These are phyloP conservation scores for Aegle marmelos DNA, from an alignment of 345 rosid species.

Conservation along the genomic window DNA sequence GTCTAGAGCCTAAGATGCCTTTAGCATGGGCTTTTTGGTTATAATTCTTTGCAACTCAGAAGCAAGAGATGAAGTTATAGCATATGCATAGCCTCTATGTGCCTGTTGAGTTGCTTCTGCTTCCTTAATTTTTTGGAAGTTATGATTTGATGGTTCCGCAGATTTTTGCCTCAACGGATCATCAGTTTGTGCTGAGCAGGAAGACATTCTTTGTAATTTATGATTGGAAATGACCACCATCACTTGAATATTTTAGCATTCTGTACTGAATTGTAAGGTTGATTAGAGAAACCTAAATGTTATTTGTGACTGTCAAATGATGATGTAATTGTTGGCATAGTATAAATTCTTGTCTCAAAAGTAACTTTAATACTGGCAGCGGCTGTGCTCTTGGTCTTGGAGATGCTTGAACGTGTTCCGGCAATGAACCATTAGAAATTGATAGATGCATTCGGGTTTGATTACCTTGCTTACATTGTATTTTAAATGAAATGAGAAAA, in stretches of 20 bases:
- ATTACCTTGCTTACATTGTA: background rate
- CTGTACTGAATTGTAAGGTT: background rate
- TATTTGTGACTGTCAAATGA: constrained; percentile 2
- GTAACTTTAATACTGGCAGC: background rate
- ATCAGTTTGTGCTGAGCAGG: background rate
- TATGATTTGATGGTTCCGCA: background rate
- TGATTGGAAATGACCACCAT: background rate
- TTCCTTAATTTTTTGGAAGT: background rate
- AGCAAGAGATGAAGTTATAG: background rate
- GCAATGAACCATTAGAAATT: background rate
- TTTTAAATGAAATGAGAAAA: background rate
- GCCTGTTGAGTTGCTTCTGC: constrained; percentile 9
- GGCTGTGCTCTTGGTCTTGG: background rate
- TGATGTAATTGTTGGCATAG: background rate
- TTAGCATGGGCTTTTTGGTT: background rate
- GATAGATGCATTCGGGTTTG: background rate
- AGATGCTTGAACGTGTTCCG: background rate
- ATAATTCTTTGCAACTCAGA: background rate
- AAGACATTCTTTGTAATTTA: background rate
- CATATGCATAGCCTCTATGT: background rate
- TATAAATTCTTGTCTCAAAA: background rate
- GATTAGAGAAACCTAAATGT: background rate
- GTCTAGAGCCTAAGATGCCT: constrained; percentile 37
- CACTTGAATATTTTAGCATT: background rate
- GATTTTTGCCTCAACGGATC: constrained; percentile 1